These are phyloP conservation scores for Choanephora cucurbitarum DNA, from an alignment of 371 early-diverging fungal genomes.

Conservation along the genomic window DNA sequence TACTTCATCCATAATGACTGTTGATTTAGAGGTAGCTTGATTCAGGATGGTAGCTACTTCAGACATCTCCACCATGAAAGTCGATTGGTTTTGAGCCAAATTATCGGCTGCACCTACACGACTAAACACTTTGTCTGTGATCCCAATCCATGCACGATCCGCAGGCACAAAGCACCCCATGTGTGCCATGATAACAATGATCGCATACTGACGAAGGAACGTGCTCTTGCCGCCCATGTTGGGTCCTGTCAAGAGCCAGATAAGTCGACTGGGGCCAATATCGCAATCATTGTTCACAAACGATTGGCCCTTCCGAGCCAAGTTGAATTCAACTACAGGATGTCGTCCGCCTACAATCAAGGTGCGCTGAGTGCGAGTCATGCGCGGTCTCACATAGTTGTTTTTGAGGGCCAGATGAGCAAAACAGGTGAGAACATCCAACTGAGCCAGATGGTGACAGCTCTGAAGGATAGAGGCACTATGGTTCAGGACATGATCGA, in stretches of 20 bases:
- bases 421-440: slow-evolving; percentile 70
- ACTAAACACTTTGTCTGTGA: slow-evolving; percentile 90
- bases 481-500: slow-evolving; percentile 41
- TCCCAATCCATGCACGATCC: slow-evolving; percentile 73
- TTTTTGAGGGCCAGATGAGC: slow-evolving; percentile 57
- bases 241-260: slow-evolving; percentile 86
- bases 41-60: slow-evolving; percentile 91
- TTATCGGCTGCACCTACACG: slow-evolving; percentile 84
- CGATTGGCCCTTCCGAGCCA: slow-evolving; percentile 57
- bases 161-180: slow-evolving; percentile 95
- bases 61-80: slow-evolving; percentile 99
- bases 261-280: slow-evolving; percentile 52
- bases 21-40: slow-evolving; percentile 75
- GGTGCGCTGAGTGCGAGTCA: slow-evolving; percentile 50
- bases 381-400: slow-evolving; percentile 59
- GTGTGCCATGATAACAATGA: slow-evolving; percentile 92
- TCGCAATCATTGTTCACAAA: slow-evolving; percentile 79
- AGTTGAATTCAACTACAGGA: slow-evolving; percentile 83
- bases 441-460: slow-evolving; percentile 62
- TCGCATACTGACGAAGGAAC: slow-evolving; percentile 81
- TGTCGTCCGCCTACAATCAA: slow-evolving; percentile 76
- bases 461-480: slow-evolving; percentile 51
- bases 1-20: slow-evolving; percentile 98
- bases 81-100: slow-evolving; percentile 84
- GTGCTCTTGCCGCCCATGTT: slow-evolving; percentile 98